Conservation (phyloP, 176 grass and related monocot genomes). For the Avena sativa region DNA sequence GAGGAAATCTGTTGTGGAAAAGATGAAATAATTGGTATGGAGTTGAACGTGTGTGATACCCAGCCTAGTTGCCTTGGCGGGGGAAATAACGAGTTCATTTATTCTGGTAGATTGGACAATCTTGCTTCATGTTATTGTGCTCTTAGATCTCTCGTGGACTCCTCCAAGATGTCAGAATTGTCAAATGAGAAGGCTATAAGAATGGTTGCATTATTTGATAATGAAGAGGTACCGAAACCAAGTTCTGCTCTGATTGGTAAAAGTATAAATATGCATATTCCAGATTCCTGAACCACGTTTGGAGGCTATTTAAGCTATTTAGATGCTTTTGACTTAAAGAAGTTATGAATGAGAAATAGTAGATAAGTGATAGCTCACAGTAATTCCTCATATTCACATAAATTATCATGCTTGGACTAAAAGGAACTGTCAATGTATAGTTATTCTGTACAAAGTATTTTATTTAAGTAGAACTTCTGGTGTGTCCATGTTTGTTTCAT, state of each 20-base stretch:
- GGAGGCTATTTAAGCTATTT: constrained; percentile 17
- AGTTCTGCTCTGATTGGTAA: not conserved
- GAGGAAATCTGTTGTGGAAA: constrained; percentile 79
- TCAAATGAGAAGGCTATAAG: constrained; percentile 80
- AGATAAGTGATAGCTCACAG: not conserved
- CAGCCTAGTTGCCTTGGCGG: constrained; percentile 95
- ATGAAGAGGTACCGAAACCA: constrained; percentile 77
- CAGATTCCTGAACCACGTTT: not conserved
- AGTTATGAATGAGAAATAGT: not conserved
- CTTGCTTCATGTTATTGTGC: constrained; percentile 96
- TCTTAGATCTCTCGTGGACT: constrained; percentile 86
- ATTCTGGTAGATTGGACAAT: constrained; percentile 96
- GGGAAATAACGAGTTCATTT: constrained; percentile 87
- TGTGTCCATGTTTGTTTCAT: not conserved
- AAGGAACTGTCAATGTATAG: not conserved
- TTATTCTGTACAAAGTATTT: not conserved
- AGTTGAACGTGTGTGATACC: constrained; percentile 95
- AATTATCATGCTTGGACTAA: constrained; percentile 2
- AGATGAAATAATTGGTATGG: constrained; percentile 86
- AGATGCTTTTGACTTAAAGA: not conserved
- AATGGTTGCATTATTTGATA: constrained; percentile 98
- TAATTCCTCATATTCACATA: not conserved
- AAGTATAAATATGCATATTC: constrained; percentile 1
- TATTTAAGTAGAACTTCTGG: not conserved
- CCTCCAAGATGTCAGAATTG: constrained; percentile 57